phyloP scores from a whole-genome alignment of 2,329 filamentous ascomycete species.

The Emergomyces africanus region DNA sequence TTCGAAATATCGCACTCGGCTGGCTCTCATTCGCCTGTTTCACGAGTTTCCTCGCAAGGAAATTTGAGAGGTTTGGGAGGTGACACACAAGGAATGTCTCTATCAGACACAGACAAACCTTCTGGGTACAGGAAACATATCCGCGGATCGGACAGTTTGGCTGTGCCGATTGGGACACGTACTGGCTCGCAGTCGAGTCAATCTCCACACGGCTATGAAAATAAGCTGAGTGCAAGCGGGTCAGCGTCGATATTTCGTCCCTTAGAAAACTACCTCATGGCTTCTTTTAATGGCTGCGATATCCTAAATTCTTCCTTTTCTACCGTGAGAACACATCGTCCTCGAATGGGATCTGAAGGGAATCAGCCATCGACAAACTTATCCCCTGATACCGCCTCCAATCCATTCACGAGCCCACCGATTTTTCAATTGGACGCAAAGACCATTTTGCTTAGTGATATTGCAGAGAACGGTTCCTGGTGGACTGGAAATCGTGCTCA shows the following conservation, averaged over 20 bases:
- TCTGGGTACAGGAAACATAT: not conserved
- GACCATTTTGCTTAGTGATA: conserved; percentile 57
- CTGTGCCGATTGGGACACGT: not conserved
- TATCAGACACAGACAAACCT: not conserved
- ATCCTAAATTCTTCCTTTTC: conserved; percentile 68
- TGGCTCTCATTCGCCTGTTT: not conserved
- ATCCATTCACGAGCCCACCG: conserved; percentile 22
- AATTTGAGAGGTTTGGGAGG: not conserved
- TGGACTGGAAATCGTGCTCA: conserved; percentile 53
- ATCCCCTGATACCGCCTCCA: conserved; percentile 19
- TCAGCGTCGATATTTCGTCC: conserved; percentile 52
- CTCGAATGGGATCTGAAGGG: conserved; percentile 34
- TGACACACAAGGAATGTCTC: not conserved
- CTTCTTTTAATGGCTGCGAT: conserved; percentile 55
- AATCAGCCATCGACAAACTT: conserved; percentile 22
- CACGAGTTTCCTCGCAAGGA: conserved; percentile 1
- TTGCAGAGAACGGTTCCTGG: conserved; percentile 72
- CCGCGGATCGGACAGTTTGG: not conserved
- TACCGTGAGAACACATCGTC: conserved; percentile 32
- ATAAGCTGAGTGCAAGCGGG: conserved; percentile 28
- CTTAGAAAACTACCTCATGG: conserved; percentile 64
- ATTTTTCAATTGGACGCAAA: conserved; percentile 60
- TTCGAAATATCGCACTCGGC: not conserved
- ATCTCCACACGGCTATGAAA: not conserved
- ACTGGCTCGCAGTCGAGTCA: conserved; percentile 9